These are phyloP conservation scores for Pythium utonaiense DNA, from an alignment of 352 stramenopile genomes.

Conservation along the genomic window DNA sequence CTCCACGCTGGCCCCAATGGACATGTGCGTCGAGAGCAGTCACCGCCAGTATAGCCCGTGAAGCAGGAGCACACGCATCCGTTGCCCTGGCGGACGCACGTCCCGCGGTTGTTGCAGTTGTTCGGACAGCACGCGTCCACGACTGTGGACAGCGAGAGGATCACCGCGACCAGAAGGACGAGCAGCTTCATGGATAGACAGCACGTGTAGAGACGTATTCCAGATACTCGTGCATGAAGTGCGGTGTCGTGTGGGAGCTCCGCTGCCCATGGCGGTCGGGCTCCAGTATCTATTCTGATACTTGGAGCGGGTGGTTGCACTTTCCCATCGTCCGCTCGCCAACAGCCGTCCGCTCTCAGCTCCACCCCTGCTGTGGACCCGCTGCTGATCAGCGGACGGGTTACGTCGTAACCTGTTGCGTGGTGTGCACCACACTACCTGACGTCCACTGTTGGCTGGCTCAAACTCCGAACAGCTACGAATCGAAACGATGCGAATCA, in stretches of 20 bases:
- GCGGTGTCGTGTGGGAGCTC: too few species aligned
- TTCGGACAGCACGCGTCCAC: constrained; percentile 54
- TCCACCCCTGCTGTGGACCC: too few species aligned
- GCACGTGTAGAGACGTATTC: background rate
- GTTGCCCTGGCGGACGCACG: constrained; percentile 58
- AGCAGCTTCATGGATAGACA: background rate
- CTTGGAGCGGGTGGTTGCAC: background rate
- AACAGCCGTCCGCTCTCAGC: background rate
- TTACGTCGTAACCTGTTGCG: background rate
- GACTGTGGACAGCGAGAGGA: background rate
- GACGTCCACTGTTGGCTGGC: background rate
- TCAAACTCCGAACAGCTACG: background rate
- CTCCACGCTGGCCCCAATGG: constrained; percentile 55
- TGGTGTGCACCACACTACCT: background rate
- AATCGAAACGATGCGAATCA: background rate
- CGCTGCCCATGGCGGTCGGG: background rate
- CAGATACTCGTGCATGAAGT: background rate
- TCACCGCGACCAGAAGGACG: constrained; percentile 8
- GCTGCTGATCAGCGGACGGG: too few species aligned
- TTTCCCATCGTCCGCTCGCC: background rate
- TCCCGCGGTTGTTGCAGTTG: constrained; percentile 51
- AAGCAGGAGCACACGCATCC: constrained; percentile 83
- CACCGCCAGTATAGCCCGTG: constrained; percentile 80
- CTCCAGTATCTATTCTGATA: background rate
- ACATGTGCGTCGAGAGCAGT: constrained; percentile 85